Conservation (phyloP, 306 rosid genomes). For the Acmispon strigosus region DNA sequence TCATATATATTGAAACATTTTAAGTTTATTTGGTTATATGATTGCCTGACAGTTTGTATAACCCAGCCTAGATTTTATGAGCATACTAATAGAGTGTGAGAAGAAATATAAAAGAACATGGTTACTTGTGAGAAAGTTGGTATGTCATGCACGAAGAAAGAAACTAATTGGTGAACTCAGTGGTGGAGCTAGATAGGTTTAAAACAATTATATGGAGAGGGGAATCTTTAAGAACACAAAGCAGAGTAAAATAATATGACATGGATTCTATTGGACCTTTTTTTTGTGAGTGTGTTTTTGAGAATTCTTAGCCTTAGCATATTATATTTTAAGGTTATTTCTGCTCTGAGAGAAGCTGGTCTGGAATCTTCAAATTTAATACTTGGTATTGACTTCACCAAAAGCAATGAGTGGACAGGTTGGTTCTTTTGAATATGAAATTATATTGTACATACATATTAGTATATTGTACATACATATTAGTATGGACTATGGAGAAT, state of each 20-base stretch:
- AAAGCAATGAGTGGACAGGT: constrained; percentile 98
- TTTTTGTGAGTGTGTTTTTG: not conserved
- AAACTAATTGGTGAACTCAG: too few species aligned
- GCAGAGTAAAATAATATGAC: too few species aligned
- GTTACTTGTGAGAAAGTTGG: too few species aligned
- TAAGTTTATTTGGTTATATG: not conserved
- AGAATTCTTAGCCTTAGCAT: not conserved
- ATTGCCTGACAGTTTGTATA: not conserved
- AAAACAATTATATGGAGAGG: too few species aligned
- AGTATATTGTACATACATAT: not conserved
- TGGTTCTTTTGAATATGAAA: constrained; percentile 11
- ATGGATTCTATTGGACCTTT: too few species aligned
- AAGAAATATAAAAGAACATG: too few species aligned
- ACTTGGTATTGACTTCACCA: constrained; percentile 84
- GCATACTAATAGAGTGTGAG: too few species aligned
- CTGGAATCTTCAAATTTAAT: constrained; percentile 84
- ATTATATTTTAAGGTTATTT: constrained; percentile 48
- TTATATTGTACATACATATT: not conserved
- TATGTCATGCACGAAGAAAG: too few species aligned
- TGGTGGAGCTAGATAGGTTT: too few species aligned
- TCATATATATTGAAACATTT: not conserved
- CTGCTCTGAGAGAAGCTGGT: constrained; percentile 82
- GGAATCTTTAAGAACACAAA: too few species aligned
- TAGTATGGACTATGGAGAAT: not conserved
- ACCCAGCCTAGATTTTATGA: too few species aligned